phyloP scores from a whole-genome alignment of 495 filamentous ascomycete species.

The Aspergillus homomorphus region DNA sequence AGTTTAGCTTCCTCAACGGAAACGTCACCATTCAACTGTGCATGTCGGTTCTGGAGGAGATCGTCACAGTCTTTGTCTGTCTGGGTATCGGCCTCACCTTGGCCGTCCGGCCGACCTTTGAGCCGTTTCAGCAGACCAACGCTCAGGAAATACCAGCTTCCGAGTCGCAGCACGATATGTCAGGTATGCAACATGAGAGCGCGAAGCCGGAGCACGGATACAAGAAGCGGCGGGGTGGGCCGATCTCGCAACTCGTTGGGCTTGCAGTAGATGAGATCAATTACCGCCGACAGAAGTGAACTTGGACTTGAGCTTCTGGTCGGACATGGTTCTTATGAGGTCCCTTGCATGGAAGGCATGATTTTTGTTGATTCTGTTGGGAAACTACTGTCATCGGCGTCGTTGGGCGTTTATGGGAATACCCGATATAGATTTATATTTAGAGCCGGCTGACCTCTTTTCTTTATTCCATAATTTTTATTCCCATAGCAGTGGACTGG shows the following conservation, averaged over 20 bases:
- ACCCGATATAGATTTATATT: too few relatives aligned
- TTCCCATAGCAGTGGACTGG: too few relatives aligned
- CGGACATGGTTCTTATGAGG: too few relatives aligned
- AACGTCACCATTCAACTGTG: not conserved
- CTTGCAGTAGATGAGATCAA: slow-evolving; percentile 2
- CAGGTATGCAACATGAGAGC: not conserved
- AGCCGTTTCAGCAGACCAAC: not conserved
- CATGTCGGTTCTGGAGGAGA: slow-evolving; percentile 4
- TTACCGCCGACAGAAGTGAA: not conserved
- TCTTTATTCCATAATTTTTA: too few relatives aligned
- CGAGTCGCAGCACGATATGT: not conserved
- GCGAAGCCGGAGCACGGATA: not conserved
- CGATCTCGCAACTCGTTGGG: not conserved
- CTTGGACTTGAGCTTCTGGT: too few relatives aligned
- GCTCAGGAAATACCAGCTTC: not conserved
- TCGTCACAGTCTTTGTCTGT: not conserved
- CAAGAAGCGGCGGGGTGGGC: not conserved
- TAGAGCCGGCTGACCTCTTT: too few relatives aligned
- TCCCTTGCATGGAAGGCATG: too few relatives aligned
- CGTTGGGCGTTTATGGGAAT: too few relatives aligned
- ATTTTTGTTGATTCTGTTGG: too few relatives aligned
- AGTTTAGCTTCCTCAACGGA: not conserved
- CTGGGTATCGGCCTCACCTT: not conserved
- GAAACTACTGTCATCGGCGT: too few relatives aligned
- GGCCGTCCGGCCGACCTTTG: not conserved